These are phyloP conservation scores for Phytopythium ostracodes DNA, from an alignment of 352 stramenopile genomes.

Conservation along the genomic window DNA sequence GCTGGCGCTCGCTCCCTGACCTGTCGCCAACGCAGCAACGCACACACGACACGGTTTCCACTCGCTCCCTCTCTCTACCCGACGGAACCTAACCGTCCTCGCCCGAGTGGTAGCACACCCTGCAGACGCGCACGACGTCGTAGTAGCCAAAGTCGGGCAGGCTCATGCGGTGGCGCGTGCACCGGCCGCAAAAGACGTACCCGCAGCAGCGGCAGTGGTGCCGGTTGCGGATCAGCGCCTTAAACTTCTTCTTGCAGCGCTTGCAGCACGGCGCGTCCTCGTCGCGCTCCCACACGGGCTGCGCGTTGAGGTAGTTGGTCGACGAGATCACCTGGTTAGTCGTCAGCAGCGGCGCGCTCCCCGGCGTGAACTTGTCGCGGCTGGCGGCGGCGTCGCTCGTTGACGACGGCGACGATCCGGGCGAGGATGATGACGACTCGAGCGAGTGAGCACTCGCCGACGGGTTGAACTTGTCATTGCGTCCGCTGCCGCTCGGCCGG, in stretches of 20 bases:
- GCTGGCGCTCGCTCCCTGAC: not conserved
- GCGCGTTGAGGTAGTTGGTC: conserved; percentile 60
- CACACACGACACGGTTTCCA: not conserved
- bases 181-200: conserved; percentile 80
- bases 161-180: conserved; percentile 83
- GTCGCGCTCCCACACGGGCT: conserved; percentile 83
- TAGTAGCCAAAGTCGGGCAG: conserved; percentile 86
- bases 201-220: conserved; percentile 84
- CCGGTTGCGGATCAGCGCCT: conserved; percentile 72
- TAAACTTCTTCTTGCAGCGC: conserved; percentile 89
- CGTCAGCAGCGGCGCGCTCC: conserved; percentile 58
- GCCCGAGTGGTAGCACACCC: conserved; percentile 75
- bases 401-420: conserved; percentile 23
- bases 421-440: conserved; percentile 25
- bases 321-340: conserved; percentile 64
- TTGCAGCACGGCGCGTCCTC: conserved; percentile 82
- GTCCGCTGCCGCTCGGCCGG: not conserved
- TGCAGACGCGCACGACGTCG: conserved; percentile 80
- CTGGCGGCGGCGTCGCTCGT: conserved; percentile 12
- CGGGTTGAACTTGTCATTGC: not conserved
- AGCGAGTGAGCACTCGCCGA: not conserved
- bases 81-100: conserved; percentile 40
- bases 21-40: not conserved
- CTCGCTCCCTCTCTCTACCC: not conserved
- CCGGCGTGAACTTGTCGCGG: conserved; percentile 42